Conservation (phyloP, 768 basidiomycete species). For the Fomitopsis serialis region DNA sequence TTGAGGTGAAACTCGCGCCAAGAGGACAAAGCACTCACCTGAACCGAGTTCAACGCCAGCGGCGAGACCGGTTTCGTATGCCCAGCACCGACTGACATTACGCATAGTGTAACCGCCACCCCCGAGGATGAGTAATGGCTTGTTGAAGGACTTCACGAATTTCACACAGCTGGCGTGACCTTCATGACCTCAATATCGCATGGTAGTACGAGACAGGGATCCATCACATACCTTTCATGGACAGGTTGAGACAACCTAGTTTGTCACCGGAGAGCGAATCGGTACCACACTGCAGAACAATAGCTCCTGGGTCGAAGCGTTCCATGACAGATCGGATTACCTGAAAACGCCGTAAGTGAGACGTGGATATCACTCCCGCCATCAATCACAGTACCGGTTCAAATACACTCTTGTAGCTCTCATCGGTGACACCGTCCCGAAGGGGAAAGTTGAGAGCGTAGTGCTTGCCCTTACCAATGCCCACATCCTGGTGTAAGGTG, state of each 20-base stretch:
- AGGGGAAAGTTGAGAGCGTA: conserved; percentile 94
- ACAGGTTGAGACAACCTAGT: conserved; percentile 91
- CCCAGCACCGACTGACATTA: conserved; percentile 95
- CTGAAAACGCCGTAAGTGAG: conserved; percentile 32
- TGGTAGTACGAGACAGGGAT: background rate
- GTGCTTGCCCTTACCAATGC: conserved; percentile 90
- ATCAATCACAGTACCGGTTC: conserved; percentile 58
- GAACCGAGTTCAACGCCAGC: conserved; percentile 90
- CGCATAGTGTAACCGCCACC: conserved; percentile 99
- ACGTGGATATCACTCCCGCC: background rate
- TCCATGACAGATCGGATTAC: conserved; percentile 94
- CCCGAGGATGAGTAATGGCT: conserved; percentile 89
- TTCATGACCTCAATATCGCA: conserved; percentile 20
- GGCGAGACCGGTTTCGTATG: conserved; percentile 96
- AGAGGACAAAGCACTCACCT: conserved; percentile 40
- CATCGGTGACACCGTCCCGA: conserved; percentile 92
- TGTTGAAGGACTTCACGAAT: conserved; percentile 94
- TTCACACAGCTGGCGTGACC: conserved; percentile 97
- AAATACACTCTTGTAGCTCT: conserved; percentile 91
- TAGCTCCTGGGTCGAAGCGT: conserved; percentile 88
- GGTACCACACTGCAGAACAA: conserved; percentile 96
- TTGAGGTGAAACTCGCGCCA: background rate
- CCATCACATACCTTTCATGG: conserved; percentile 70
- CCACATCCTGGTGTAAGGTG: conserved; percentile 85
- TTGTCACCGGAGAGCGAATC: conserved; percentile 97